A percentile compares a stretch with the other conserved stretches of the same genome.
Conservation (phyloP, 345 rosid genomes). For the Citropsis articulata region DNA sequence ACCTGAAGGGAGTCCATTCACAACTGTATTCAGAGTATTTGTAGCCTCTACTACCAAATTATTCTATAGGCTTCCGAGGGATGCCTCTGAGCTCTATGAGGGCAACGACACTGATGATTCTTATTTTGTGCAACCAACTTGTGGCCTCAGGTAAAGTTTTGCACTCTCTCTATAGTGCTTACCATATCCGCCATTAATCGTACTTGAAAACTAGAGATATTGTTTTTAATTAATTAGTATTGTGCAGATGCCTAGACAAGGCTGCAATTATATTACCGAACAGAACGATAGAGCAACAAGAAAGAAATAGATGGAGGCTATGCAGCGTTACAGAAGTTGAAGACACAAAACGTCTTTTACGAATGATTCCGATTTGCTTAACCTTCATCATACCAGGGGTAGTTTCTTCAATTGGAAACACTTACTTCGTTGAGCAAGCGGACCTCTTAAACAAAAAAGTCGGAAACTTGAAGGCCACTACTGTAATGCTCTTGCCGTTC, state of each 20-base stretch:
- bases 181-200: no score
- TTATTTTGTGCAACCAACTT: slow-evolving; percentile 16
- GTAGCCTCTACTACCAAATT: slow-evolving; percentile 31
- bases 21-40: slow-evolving; percentile 31
- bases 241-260: slow-evolving; percentile 30
- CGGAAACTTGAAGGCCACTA: slow-evolving; percentile 22
- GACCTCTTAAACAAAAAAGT: slow-evolving; percentile 21
- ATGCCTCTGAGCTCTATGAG: slow-evolving; percentile 26
- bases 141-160: slow-evolving; percentile 23
- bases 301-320: slow-evolving; percentile 36
- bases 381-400: slow-evolving; percentile 33
- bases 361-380: slow-evolving; percentile 25
- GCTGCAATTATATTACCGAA: slow-evolving; percentile 32
- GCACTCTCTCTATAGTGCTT: background rate
- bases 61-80: slow-evolving; percentile 2
- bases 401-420: slow-evolving; percentile 30
- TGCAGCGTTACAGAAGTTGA: slow-evolving; percentile 44
- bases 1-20: slow-evolving; percentile 33
- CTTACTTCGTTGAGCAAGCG: slow-evolving; percentile 39
- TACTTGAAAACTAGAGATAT: no score
- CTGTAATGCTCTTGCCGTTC: slow-evolving; percentile 29
- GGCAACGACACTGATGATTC: background rate
- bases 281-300: slow-evolving; percentile 23
- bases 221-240: background rate
- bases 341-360: slow-evolving; percentile 28